phyloP scores from a whole-genome alignment of 2,329 filamentous ascomycete genomes.

The Talaromyces amestolkiae region DNA sequence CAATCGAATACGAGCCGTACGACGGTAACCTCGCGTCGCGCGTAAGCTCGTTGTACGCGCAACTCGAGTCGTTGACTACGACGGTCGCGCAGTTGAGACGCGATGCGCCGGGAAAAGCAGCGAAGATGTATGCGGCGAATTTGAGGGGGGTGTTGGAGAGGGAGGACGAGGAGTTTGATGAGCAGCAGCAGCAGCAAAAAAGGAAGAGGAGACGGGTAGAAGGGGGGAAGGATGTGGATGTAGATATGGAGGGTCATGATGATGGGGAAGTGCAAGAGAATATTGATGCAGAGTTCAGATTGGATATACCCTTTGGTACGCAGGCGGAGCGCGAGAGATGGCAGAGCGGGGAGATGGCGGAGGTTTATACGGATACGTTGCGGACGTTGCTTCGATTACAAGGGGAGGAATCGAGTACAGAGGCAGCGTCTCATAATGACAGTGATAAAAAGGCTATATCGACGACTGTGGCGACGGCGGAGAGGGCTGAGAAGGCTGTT shows the following conservation, averaged over 20 bases:
- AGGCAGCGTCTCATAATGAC: conserved; percentile 20
- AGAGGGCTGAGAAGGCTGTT: conserved; percentile 44
- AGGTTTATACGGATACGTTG: conserved; percentile 42
- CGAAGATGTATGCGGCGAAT: conserved; percentile 37
- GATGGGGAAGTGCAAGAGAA: not conserved
- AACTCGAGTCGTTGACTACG: conserved; percentile 48
- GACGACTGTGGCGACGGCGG: conserved; percentile 47
- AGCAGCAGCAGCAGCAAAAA: conserved; percentile 20
- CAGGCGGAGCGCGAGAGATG: conserved; percentile 38
- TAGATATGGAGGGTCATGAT: conserved; percentile 18
- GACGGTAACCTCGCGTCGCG: conserved; percentile 44
- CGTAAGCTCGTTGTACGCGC: conserved; percentile 46
- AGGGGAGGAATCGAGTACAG: conserved; percentile 31
- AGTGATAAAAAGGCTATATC: conserved; percentile 38
- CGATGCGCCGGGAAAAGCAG: conserved; percentile 44
- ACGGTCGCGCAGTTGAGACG: conserved; percentile 47
- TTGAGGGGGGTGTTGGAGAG: conserved; percentile 35
- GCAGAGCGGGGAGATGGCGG: conserved; percentile 42
- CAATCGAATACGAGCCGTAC: conserved; percentile 49
- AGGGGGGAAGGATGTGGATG: conserved; percentile 24
- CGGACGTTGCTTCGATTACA: conserved; percentile 40
- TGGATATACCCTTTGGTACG: conserved; percentile 34
- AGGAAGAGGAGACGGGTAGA: conserved; percentile 21
- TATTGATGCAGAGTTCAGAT: conserved; percentile 28
- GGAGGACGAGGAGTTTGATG: conserved; percentile 52